Evolutionary conservation across 805 yeast genomes (phyloP).

Genomic region (Lachancea fermentati): DNA sequence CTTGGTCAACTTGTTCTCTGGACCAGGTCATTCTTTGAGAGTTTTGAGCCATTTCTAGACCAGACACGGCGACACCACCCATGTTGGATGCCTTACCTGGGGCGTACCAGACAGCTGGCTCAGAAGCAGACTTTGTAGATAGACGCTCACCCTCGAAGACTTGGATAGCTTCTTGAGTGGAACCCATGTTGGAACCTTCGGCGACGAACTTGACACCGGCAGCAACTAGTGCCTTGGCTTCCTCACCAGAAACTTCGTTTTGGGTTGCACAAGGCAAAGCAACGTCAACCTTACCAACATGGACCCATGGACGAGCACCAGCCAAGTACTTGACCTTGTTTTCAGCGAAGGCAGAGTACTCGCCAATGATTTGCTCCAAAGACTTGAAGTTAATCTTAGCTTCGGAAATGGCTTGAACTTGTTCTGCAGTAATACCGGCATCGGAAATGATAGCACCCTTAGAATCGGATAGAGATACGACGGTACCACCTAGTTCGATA

Average conservation of each 20-base stretch:
- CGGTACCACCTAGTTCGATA: slow-evolving; percentile 94
- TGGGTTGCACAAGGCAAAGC: slow-evolving; percentile 98
- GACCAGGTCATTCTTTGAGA: slow-evolving; percentile 91
- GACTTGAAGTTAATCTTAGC: slow-evolving; percentile 78
- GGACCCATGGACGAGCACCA: slow-evolving; percentile 95
- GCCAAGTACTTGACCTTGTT: slow-evolving; percentile 70
- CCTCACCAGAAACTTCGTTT: slow-evolving; percentile 95
- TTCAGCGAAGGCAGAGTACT: slow-evolving; percentile 52
- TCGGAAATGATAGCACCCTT: slow-evolving; percentile 80
- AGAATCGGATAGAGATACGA: slow-evolving; percentile 91
- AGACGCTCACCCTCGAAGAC: slow-evolving; percentile 82
- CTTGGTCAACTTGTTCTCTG: slow-evolving; percentile 83
- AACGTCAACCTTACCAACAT: slow-evolving; percentile 86
- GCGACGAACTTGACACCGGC: slow-evolving; percentile 92
- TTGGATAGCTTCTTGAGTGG: slow-evolving; percentile 93
- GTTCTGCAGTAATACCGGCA: slow-evolving; percentile 78
- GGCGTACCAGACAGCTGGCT: slow-evolving; percentile 84
- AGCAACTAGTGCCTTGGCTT: slow-evolving; percentile 89
- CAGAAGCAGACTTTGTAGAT: slow-evolving; percentile 36
- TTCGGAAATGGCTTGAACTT: slow-evolving; percentile 64
- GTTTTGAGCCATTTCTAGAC: slow-evolving; percentile 99
- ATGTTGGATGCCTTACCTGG: slow-evolving; percentile 99
- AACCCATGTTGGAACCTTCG: slow-evolving; percentile 99
- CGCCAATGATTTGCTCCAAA: slow-evolving; percentile 60
- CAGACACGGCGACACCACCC: slow-evolving; percentile 99